phyloP scores from a whole-genome alignment of 1,284 basidiomycete genomes.

The Apiotrichum porosum region DNA sequence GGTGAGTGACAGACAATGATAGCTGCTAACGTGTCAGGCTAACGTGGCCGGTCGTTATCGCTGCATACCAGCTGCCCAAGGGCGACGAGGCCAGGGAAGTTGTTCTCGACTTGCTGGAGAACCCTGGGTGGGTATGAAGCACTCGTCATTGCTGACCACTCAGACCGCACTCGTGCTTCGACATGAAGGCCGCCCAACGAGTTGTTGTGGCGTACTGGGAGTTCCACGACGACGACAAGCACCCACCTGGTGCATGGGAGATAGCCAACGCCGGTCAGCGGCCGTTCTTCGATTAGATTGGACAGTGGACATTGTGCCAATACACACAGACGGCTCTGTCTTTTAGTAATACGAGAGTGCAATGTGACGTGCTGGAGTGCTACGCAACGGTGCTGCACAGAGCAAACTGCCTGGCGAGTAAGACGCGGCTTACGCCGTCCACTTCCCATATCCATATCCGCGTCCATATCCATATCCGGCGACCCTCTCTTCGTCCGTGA shows the following conservation, averaged over 20 bases:
- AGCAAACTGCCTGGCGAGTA: no score
- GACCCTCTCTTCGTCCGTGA: no score
- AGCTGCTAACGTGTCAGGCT: slow-evolving; percentile 21
- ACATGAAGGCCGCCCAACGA: slow-evolving; percentile 23
- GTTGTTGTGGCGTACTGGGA: slow-evolving; percentile 24
- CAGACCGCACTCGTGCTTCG: slow-evolving; percentile 37
- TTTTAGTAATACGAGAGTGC: no score
- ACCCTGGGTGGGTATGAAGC: slow-evolving; percentile 25
- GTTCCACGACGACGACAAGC: slow-evolving; percentile 6
- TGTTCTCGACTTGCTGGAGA: slow-evolving; percentile 27
- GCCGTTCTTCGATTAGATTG: slow-evolving; percentile 4
- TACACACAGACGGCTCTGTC: no score
- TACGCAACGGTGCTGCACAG: no score
- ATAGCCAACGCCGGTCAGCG: not conserved
- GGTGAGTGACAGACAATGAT: slow-evolving; percentile 10
- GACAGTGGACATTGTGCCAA: no score
- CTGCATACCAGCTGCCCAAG: slow-evolving; percentile 32
- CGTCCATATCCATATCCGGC: no score
- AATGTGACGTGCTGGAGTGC: no score
- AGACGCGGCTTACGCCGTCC: no score
- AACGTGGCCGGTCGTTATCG: slow-evolving; percentile 40
- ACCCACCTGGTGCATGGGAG: not conserved
- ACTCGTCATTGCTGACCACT: not conserved
- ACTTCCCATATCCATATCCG: no score
- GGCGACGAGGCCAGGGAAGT: slow-evolving; percentile 23